Evolutionary conservation across 225 moss, liverwort and hornwort genomes (phyloP).

Genomic region (Pseudisothecium myosuroides): DNA sequence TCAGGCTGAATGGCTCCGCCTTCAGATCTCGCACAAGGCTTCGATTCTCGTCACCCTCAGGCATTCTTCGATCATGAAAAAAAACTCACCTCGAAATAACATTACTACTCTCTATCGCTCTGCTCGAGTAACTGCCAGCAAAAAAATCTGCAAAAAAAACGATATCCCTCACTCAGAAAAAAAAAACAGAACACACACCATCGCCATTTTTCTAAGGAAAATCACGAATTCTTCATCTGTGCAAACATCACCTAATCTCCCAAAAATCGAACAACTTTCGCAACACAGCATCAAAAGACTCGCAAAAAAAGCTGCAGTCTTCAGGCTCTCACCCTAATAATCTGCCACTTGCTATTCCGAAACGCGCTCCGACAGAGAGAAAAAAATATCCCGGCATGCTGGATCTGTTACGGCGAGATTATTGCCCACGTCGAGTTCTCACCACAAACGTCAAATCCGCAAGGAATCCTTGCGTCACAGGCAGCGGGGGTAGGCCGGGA

Average conservation of each 20-base stretch:
- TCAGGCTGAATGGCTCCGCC: neutral
- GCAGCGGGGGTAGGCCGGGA: neutral
- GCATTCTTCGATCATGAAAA: neutral
- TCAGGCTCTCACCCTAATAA: neutral
- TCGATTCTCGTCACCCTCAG: neutral
- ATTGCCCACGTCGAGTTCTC: neutral
- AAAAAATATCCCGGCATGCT: neutral
- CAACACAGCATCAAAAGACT: neutral
- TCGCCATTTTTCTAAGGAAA: neutral
- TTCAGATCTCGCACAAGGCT: neutral
- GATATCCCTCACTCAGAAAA: neutral
- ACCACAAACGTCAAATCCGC: slow-evolving; percentile 30
- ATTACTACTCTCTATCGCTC: neutral
- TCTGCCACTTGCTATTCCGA: neutral
- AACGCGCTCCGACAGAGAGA: neutral
- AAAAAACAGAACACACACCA: neutral
- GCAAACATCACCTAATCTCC: neutral
- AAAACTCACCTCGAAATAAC: neutral
- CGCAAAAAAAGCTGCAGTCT: neutral
- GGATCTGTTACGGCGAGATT: neutral
- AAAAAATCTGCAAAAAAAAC: neutral
- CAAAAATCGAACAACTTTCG: neutral
- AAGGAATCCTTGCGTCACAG: neutral
- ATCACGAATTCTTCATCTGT: neutral
- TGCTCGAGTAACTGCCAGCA: neutral